Percentiles rank a stretch among this genome's conserved stretches.
These are phyloP conservation scores for Hypoxylon sp. DNA, from an alignment of 2,329 filamentous ascomycete species.

Conservation along the genomic window DNA sequence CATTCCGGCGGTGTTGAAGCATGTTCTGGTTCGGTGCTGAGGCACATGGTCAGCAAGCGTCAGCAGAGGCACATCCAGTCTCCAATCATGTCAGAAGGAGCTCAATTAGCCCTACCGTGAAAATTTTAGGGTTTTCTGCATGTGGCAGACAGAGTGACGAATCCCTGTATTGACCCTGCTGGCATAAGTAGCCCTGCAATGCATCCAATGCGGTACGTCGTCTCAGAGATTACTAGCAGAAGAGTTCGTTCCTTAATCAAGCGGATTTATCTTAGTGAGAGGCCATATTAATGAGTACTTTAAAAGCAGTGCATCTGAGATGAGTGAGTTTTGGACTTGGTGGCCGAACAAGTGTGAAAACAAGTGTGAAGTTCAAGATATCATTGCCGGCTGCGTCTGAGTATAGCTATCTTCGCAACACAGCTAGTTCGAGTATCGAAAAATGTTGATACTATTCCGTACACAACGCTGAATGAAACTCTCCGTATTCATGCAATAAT, in stretches of 20 bases:
- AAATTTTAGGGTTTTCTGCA: background rate
- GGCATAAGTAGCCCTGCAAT: background rate
- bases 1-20: conserved; percentile 2
- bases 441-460: background rate
- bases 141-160: background rate
- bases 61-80: conserved; percentile 5
- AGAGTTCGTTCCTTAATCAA: background rate
- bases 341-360: background rate
- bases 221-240: background rate
- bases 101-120: background rate
- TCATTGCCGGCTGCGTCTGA: background rate
- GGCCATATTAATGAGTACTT: background rate
- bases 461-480: background rate
- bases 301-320: background rate
- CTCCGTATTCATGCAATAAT: background rate
- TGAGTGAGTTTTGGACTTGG: background rate
- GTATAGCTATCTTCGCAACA: background rate
- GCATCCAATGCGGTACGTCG: background rate
- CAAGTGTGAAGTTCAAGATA: background rate
- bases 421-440: background rate
- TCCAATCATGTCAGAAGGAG: conserved; percentile 6
- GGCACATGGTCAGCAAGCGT: conserved; percentile 14
- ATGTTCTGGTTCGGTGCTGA: conserved; percentile 12
- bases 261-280: background rate
- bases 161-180: background rate